These are phyloP conservation scores for Calonectria ilicicola DNA, from an alignment of 2,329 filamentous ascomycete species.

Conservation along the genomic window DNA sequence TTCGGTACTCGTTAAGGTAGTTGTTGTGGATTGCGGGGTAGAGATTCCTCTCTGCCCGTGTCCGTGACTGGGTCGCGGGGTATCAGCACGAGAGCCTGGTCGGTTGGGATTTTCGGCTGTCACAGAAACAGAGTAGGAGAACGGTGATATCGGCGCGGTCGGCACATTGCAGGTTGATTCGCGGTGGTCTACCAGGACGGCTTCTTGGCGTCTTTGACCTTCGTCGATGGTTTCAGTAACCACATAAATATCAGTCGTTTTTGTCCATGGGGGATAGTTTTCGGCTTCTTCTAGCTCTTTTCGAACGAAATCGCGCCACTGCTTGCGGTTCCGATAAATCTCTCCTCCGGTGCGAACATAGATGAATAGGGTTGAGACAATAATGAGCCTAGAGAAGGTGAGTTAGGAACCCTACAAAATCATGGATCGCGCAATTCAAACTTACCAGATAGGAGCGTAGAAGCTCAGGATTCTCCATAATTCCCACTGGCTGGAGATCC, in stretches of 20 bases:
- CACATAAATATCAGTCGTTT: slow-evolving; percentile 11
- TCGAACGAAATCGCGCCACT: slow-evolving; percentile 11
- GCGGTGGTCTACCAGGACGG: not conserved
- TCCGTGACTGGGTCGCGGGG: not conserved
- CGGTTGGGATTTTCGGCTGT: not conserved
- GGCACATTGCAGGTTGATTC: not conserved
- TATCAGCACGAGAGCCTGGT: not conserved
- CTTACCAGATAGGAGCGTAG: slow-evolving; percentile 21
- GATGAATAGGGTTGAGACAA: slow-evolving; percentile 13
- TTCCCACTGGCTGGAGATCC: slow-evolving; percentile 15
- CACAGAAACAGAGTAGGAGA: not conserved
- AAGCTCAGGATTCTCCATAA: slow-evolving; percentile 17
- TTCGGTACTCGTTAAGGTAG: not conserved
- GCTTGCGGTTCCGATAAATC: slow-evolving; percentile 16
- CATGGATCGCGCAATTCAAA: too few relatives aligned
- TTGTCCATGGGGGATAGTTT: not conserved
- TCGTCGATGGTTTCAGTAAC: not conserved
- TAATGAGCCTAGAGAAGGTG: slow-evolving; percentile 5
- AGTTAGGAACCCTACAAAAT: not conserved
- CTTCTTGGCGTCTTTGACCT: not conserved
- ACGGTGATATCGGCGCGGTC: not conserved
- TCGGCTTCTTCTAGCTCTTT: slow-evolving; percentile 3
- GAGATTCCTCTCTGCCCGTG: not conserved
- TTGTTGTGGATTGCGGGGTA: not conserved
- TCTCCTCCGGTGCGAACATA: slow-evolving; percentile 16